These are phyloP conservation scores for Plantago elongata DNA, from an alignment of 257 asterid genomes.

Conservation along the genomic window DNA sequence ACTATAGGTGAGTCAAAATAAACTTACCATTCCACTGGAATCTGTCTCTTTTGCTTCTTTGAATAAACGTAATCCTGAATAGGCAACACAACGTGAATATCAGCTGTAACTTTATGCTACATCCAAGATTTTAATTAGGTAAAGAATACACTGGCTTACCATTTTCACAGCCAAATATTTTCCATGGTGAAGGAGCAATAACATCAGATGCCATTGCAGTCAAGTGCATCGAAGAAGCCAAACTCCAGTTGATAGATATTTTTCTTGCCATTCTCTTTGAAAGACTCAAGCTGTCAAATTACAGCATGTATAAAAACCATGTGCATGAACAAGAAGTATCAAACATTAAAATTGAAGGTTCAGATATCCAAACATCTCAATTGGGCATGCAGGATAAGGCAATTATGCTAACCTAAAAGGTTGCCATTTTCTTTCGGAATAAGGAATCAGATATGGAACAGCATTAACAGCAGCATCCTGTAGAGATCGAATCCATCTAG, in stretches of 20 bases:
- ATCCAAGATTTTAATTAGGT: conserved; percentile 9
- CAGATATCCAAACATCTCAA: neutral
- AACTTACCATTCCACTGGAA: conserved; percentile 50
- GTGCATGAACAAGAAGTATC: neutral
- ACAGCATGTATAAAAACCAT: conserved; percentile 14
- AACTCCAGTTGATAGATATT: conserved; percentile 34
- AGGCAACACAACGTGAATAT: conserved; percentile 14
- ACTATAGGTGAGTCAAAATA: conserved; percentile 6
- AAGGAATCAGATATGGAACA: conserved; percentile 28
- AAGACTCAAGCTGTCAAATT: conserved; percentile 47
- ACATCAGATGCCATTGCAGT: conserved; percentile 73
- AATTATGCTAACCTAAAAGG: conserved; percentile 55
- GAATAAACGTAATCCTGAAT: conserved; percentile 82
- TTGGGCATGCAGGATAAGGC: neutral
- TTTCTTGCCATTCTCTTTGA: conserved; percentile 44
- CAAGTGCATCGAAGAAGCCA: conserved; percentile 39
- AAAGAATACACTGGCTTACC: conserved; percentile 33
- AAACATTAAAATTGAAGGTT: neutral
- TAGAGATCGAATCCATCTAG: conserved; percentile 65
- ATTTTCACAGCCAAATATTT: conserved; percentile 75
- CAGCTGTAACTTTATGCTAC: neutral
- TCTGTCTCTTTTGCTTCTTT: conserved; percentile 77
- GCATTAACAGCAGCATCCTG: conserved; percentile 59
- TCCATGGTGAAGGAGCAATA: conserved; percentile 85
- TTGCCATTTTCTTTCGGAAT: conserved; percentile 64